phyloP scores from a whole-genome alignment of 805 yeast species.

The Sugiyamaella marilandica region DNA sequence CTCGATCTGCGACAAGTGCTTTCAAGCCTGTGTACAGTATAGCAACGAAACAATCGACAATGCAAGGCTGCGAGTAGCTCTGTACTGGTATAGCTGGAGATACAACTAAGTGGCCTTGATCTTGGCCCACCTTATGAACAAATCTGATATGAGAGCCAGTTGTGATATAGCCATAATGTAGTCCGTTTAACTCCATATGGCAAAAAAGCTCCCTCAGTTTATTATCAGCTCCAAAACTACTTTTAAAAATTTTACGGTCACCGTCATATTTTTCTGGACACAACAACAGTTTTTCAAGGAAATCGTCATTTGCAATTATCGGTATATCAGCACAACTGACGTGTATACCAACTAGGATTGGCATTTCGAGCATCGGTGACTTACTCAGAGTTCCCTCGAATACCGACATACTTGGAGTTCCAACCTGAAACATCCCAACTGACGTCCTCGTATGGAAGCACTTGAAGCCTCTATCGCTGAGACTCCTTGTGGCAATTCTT shows the following conservation, averaged over 20 bases:
- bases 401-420: slow-evolving; percentile 8
- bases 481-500: slow-evolving; percentile 8
- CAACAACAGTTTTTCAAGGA: too few relatives aligned
- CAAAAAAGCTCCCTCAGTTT: slow-evolving; percentile 15
- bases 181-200: slow-evolving; percentile 21
- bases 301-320: slow-evolving; percentile 3
- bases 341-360: slow-evolving; percentile 12
- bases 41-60: slow-evolving; percentile 10
- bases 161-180: slow-evolving; percentile 21
- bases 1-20: background rate
- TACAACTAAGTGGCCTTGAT: slow-evolving; percentile 8
- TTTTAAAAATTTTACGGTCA: background rate
- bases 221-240: background rate
- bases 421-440: slow-evolving; percentile 13
- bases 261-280: too few relatives aligned
- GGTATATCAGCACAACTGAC: slow-evolving; percentile 1
- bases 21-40: slow-evolving; percentile 7
- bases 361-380: background rate
- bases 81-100: slow-evolving; percentile 16
- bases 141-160: slow-evolving; percentile 19
- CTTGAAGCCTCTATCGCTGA: slow-evolving; percentile 10
- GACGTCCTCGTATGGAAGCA: slow-evolving; percentile 1
- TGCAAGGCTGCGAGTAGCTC: background rate
- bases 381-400: background rate
- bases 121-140: slow-evolving; percentile 10